A percentile compares a stretch with the other conserved stretches of the same genome.
phyloP scores from a whole-genome alignment of 805 yeast genomes.

The Allodekkera sacchari region DNA sequence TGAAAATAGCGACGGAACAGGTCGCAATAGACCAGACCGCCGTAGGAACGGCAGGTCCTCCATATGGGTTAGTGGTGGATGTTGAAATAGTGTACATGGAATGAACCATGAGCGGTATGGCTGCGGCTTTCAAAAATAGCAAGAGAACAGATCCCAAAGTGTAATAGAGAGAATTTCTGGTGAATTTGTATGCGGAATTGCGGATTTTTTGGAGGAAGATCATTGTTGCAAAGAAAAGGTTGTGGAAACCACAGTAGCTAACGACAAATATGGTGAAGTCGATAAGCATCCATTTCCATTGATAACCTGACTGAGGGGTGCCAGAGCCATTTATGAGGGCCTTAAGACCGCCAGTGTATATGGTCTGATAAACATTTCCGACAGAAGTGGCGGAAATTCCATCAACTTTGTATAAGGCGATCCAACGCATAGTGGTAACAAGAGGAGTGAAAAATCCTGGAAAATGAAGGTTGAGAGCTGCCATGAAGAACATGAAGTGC shows the following conservation, averaged over 20 bases:
- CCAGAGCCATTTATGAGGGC: constrained; percentile 26
- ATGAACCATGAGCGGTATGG: constrained; percentile 35
- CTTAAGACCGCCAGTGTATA: constrained; percentile 32
- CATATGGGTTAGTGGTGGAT: constrained; percentile 11
- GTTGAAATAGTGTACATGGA: constrained; percentile 21
- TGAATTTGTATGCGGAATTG: neutral
- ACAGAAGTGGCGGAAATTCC: constrained; percentile 6
- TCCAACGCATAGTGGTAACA: constrained; percentile 44
- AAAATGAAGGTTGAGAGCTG: constrained; percentile 44
- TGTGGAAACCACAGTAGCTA: constrained; percentile 13
- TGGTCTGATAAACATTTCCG: constrained; percentile 35
- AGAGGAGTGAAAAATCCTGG: constrained; percentile 60
- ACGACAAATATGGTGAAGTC: constrained; percentile 22
- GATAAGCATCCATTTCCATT: constrained; percentile 38
- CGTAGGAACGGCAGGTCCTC: constrained; percentile 10
- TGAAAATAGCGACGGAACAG: constrained; percentile 26
- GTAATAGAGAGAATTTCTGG: neutral
- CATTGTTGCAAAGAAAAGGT: constrained; percentile 2
- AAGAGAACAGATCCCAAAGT: constrained; percentile 14
- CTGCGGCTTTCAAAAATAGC: constrained; percentile 28
- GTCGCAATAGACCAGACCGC: constrained; percentile 21
- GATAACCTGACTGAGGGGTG: constrained; percentile 3
- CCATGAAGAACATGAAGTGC: constrained; percentile 52
- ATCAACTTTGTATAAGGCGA: constrained; percentile 32
- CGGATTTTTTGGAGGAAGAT: neutral